phyloP scores from a whole-genome alignment of 768 basidiomycete genomes.

The Gymnopilus junonius region DNA sequence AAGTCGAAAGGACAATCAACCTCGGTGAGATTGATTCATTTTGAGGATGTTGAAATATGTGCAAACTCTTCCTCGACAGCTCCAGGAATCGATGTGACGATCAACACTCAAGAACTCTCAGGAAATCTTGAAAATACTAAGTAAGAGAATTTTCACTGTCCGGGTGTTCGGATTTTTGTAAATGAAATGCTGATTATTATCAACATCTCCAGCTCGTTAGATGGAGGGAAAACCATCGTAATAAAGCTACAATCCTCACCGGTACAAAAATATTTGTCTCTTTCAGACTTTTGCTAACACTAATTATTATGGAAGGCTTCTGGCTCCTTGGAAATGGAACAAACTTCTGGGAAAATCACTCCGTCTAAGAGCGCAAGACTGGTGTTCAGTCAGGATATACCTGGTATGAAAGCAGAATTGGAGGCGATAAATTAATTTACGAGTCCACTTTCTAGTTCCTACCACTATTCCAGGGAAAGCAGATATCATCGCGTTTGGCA shows the following conservation, averaged over 20 bases:
- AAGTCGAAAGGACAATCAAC: too few relatives aligned
- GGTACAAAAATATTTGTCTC: too few relatives aligned
- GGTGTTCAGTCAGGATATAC: neutral
- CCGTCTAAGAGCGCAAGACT: neutral
- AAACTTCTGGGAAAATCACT: too few relatives aligned
- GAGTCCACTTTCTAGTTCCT: conserved; percentile 1
- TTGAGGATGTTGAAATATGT: too few relatives aligned
- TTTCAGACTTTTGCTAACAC: too few relatives aligned
- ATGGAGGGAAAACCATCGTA: neutral
- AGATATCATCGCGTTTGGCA: conserved; percentile 14
- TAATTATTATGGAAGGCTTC: too few relatives aligned
- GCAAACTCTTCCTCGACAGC: neutral
- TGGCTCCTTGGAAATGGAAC: too few relatives aligned
- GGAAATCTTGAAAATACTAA: neutral
- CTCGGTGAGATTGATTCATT: too few relatives aligned
- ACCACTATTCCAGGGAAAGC: conserved; percentile 9
- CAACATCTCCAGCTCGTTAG: neutral
- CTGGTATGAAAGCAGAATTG: neutral
- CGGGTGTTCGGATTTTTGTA: neutral
- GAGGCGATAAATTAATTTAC: neutral
- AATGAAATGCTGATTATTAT: neutral
- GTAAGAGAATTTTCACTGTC: neutral
- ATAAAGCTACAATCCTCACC: neutral
- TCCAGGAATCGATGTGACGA: neutral
- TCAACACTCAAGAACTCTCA: neutral